Conservation (phyloP, 371 early-diverging fungal species). For the Lichtheimia corymbifera region DNA sequence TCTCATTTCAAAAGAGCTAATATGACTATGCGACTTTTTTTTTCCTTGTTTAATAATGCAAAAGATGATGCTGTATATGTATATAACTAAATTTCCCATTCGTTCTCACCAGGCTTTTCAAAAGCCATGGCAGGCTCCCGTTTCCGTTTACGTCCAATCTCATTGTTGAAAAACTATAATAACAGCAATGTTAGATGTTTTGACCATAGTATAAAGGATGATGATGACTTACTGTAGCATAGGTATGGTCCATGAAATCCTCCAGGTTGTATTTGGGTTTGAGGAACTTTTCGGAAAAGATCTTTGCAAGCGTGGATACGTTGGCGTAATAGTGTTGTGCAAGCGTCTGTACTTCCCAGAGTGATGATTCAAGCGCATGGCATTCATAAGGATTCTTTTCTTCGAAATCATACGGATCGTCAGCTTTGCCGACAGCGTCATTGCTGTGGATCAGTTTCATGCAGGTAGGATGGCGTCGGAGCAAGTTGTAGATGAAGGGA, state of each 20-base stretch:
- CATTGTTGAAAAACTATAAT: conserved; percentile 67
- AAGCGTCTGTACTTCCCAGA: conserved; percentile 91
- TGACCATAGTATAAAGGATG: not conserved
- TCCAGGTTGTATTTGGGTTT: conserved; percentile 86
- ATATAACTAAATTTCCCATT: conserved; percentile 34
- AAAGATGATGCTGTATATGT: not conserved
- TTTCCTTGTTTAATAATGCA: conserved; percentile 9
- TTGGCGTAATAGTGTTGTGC: conserved; percentile 83
- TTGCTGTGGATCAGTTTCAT: conserved; percentile 82
- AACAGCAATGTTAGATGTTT: not conserved
- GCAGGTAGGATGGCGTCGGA: conserved; percentile 88
- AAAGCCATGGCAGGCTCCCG: conserved; percentile 71
- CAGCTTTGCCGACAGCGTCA: conserved; percentile 31
- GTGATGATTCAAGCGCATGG: conserved; percentile 82
- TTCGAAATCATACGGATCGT: conserved; percentile 71
- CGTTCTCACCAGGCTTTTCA: conserved; percentile 50
- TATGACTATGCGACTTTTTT: not conserved
- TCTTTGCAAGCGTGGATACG: conserved; percentile 80
- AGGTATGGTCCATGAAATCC: conserved; percentile 93
- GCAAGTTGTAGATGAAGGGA: conserved; percentile 88
- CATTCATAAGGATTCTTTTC: conserved; percentile 77
- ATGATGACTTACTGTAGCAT: conserved; percentile 61
- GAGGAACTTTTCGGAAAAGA: conserved; percentile 85
- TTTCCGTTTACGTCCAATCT: conserved; percentile 65
- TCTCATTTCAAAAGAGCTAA: too few relatives aligned